These are phyloP conservation scores for Trichocomaceae sp. DNA, from an alignment of 2,329 filamentous ascomycete species.

Conservation along the genomic window DNA sequence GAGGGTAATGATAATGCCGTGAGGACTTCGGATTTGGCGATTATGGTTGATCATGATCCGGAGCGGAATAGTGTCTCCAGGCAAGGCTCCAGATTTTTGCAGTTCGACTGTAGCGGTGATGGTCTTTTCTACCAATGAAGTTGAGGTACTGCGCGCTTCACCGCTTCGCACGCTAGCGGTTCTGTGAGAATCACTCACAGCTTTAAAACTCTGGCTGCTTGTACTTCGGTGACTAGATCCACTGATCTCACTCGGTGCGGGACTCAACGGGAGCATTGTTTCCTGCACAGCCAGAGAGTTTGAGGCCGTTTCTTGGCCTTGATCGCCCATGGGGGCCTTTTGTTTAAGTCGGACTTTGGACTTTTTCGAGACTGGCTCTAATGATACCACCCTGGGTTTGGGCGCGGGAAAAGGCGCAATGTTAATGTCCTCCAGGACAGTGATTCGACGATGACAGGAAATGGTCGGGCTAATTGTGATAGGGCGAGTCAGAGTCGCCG, in stretches of 20 bases:
- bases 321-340: constrained; percentile 41
- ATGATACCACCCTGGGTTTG: constrained; percentile 72
- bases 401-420: constrained; percentile 68
- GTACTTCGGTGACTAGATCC: constrained; percentile 63
- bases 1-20: constrained; percentile 86
- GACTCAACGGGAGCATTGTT: constrained; percentile 39
- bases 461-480: constrained; percentile 75
- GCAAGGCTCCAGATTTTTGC: constrained; percentile 72
- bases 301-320: constrained; percentile 40
- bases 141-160: constrained; percentile 45
- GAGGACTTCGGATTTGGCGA: constrained; percentile 81
- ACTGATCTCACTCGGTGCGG: constrained; percentile 61
- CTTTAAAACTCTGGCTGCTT: constrained; percentile 55
- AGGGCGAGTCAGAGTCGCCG: constrained; percentile 80
- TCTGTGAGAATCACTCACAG: constrained; percentile 38
- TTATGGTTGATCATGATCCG: constrained; percentile 79
- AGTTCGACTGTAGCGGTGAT: constrained; percentile 84
- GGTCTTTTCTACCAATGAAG: constrained; percentile 60
- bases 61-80: constrained; percentile 75
- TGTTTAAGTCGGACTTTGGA: constrained; percentile 52
- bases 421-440: constrained; percentile 75
- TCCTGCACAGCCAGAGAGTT: constrained; percentile 27
- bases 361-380: constrained; percentile 76
- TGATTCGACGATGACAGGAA: constrained; percentile 73
- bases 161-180: constrained; percentile 38